Conservation (phyloP, 257 asterid species). For the Parsonsia alboflavescens region DNA sequence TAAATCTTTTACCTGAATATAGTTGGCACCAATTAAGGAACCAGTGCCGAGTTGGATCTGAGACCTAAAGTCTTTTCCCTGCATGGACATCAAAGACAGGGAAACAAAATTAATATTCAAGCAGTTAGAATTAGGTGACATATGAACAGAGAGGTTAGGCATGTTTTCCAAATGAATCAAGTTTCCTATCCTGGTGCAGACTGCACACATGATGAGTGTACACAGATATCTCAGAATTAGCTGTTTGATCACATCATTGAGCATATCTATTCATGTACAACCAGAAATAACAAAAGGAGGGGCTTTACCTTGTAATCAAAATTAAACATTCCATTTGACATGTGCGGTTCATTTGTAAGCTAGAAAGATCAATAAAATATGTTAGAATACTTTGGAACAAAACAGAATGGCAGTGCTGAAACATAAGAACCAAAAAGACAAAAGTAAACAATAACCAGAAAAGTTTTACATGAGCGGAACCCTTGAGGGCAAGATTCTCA, state of each 20-base stretch:
- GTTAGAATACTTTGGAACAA: not conserved
- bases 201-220: not conserved
- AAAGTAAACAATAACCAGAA: slow-evolving; percentile 10
- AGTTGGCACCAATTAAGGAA: slow-evolving; percentile 83
- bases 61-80: slow-evolving; percentile 84
- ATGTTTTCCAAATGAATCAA: not conserved
- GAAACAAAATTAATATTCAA: too few relatives aligned
- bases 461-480: slow-evolving; percentile 70
- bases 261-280: not conserved
- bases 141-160: not conserved
- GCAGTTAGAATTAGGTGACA: not conserved
- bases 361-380: slow-evolving; percentile 32
- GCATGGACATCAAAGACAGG: slow-evolving; percentile 22
- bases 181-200: not conserved
- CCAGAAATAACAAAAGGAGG: not conserved
- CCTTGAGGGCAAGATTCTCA: slow-evolving; percentile 83
- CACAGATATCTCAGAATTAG: not conserved
- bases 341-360: slow-evolving; percentile 91
- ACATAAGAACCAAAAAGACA: not conserved
- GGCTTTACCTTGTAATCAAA: slow-evolving; percentile 86
- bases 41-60: slow-evolving; percentile 89
- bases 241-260: not conserved
- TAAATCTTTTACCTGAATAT: slow-evolving; percentile 69
- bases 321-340: slow-evolving; percentile 89
- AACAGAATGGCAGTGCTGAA: not conserved